Base-by-base conservation (phyloP, 768 basidiomycete genomes). In the Termitomyces sp. region DNA sequence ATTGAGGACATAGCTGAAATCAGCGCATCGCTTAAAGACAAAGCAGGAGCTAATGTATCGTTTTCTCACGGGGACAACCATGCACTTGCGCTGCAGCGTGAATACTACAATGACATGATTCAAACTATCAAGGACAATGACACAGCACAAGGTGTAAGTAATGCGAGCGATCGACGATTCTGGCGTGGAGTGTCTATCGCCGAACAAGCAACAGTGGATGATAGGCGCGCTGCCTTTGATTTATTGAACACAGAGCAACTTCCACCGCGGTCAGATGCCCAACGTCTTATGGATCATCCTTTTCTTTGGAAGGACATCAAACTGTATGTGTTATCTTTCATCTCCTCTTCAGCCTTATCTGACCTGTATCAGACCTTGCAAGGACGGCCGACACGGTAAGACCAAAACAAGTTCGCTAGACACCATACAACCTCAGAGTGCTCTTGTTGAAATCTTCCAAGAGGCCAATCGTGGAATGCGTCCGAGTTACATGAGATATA, bases 41-140 rank as follows among this genome's bases (percentile, higher is more conserved):
- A 59, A 44, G 52, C 42, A 3, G 56, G 59, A 6, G 54, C 52
- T 4, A 56, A 61, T 42, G 48, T 52, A 4, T 54, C 60, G 5
- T 47, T 50, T 5, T 64, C 59, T 5, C 59, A 62, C 39, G 61
- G 62, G 23, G 57, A 62, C n/a, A n/a, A n/a, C 36, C n/a, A 56
- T 11, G 63, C 63, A 5, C 41, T 64, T 15, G n/a, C 23, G 6
- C 12, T 54, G 31, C 61, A 64, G 33, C 27, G 29, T 22, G 59
- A 59, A 20, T 7, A 35, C 9, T 40, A 38, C 45, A 44, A 57
- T 49, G 33, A 31, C 9, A n/a, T 48, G 2, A 13, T 59, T 11
- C 55, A 45, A 9, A 44, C 38, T 3, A 18, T 49, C 5, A 27
- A 48, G 7, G 61, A 64, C 44, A 22, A 57, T 33, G 33, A 12